phyloP scores from a whole-genome alignment of 768 basidiomycete genomes.

The Kwoniella sp. region DNA sequence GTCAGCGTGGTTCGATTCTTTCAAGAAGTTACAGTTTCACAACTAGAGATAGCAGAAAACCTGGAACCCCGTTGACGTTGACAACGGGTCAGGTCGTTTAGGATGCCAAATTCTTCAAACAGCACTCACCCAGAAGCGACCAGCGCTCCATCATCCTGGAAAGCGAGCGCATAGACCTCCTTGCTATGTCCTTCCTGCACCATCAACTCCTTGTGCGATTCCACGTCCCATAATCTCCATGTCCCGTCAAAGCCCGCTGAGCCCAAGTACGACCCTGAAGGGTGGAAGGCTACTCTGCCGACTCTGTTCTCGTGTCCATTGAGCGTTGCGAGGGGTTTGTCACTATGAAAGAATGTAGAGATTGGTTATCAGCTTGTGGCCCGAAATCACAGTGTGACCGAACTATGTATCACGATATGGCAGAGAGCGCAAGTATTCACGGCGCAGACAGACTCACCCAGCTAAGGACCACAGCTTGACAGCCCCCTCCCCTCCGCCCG shows the following conservation, averaged over 20 bases:
- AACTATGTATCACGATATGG: too few relatives aligned
- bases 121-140: conserved; percentile 86
- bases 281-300: conserved; percentile 93
- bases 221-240: conserved; percentile 95
- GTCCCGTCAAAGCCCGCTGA: conserved; percentile 96
- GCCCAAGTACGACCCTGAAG: conserved; percentile 88
- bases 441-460: conserved; percentile 62
- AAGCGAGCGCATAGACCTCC: conserved; percentile 93
- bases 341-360: conserved; percentile 60
- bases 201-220: conserved; percentile 75
- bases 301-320: conserved; percentile 88
- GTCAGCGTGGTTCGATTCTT: too few relatives aligned
- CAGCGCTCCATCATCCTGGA: conserved; percentile 91
- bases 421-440: neutral
- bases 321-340: conserved; percentile 79
- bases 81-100: too few relatives aligned
- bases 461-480: conserved; percentile 88
- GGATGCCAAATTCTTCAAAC: too few relatives aligned
- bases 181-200: conserved; percentile 97
- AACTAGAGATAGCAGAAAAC: neutral
- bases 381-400: neutral
- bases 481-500: conserved; percentile 83
- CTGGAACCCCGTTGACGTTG: too few relatives aligned
- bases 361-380: conserved; percentile 7
- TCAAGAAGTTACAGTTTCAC: neutral